Percentiles rank a stretch among this genome's conserved stretches.
Conservation (phyloP, 2,329 filamentous ascomycete genomes). For the Ophiocordyceps camponoti-floridani region DNA sequence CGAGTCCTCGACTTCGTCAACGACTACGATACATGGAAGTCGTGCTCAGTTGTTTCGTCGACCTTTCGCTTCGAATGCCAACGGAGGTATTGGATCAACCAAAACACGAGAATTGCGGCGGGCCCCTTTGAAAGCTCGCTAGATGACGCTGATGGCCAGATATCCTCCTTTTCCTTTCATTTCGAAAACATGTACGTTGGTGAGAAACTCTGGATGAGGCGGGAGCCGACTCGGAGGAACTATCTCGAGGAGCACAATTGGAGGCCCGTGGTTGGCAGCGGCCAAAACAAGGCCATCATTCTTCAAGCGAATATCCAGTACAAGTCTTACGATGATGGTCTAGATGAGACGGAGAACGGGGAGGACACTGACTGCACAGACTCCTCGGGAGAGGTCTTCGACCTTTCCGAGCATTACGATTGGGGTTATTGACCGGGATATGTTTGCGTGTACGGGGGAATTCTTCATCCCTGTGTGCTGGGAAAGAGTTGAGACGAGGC, state of each 20-base stretch:
- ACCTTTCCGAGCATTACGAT: too few relatives aligned
- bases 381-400: too few relatives aligned
- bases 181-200: slow-evolving; percentile 5
- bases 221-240: neutral
- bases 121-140: slow-evolving; percentile 1
- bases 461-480: too few relatives aligned
- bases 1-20: slow-evolving; percentile 6
- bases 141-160: neutral
- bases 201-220: neutral
- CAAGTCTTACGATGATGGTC: neutral
- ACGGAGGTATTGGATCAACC: slow-evolving; percentile 5
- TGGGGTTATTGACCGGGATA: too few relatives aligned
- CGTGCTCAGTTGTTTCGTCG: slow-evolving; percentile 4
- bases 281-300: slow-evolving; percentile 1
- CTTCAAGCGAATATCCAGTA: slow-evolving; percentile 1
- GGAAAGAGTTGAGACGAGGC: too few relatives aligned
- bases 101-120: slow-evolving; percentile 3
- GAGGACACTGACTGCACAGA: too few relatives aligned
- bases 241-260: neutral
- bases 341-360: too few relatives aligned
- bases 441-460: too few relatives aligned
- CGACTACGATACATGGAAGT: slow-evolving; percentile 7
- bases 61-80: slow-evolving; percentile 4
- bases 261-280: slow-evolving; percentile 2
- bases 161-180: slow-evolving; percentile 1